These are phyloP conservation scores for Inonotus obliquus DNA, from an alignment of 1,284 basidiomycete genomes.

Conservation along the genomic window DNA sequence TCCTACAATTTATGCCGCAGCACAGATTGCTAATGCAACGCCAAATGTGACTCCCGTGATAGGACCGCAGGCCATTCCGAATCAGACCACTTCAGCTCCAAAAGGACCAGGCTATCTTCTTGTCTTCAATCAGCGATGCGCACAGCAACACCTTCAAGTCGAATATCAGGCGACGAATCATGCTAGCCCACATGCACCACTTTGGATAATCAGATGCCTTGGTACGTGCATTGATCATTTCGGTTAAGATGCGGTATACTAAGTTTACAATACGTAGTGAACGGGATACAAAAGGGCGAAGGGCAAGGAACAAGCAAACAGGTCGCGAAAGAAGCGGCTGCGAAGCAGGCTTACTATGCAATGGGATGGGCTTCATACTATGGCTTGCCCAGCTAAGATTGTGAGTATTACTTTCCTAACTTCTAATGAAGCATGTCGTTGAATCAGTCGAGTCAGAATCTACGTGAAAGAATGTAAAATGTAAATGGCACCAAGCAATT, in stretches of 20 bases:
- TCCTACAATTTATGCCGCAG: neutral
- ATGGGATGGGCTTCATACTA: conserved; percentile 16
- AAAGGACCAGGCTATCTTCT: conserved; percentile 52
- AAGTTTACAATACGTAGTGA: conserved; percentile 17
- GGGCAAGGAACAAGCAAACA: conserved; percentile 24
- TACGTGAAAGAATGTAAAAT: too few relatives aligned
- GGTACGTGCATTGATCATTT: conserved; percentile 35
- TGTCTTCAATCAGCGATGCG: conserved; percentile 66
- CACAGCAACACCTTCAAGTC: conserved; percentile 55
- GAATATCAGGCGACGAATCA: conserved; percentile 53
- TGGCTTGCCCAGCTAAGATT: neutral
- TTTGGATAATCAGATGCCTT: conserved; percentile 60
- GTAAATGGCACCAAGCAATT: too few relatives aligned
- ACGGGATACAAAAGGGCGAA: conserved; percentile 21
- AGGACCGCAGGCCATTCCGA: neutral
- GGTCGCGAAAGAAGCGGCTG: conserved; percentile 25
- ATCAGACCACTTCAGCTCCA: conserved; percentile 21
- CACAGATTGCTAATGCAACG: neutral
- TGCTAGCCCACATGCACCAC: conserved; percentile 61
- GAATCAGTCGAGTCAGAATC: too few relatives aligned
- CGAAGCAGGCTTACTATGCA: conserved; percentile 21
- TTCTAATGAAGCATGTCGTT: too few relatives aligned
- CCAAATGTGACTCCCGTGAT: neutral
- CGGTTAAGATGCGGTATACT: neutral
- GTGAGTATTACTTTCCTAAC: neutral